Evolutionary conservation across 805 yeast genomes (phyloP).

Genomic region (Wickerhamomyces kurtzmanii): DNA sequence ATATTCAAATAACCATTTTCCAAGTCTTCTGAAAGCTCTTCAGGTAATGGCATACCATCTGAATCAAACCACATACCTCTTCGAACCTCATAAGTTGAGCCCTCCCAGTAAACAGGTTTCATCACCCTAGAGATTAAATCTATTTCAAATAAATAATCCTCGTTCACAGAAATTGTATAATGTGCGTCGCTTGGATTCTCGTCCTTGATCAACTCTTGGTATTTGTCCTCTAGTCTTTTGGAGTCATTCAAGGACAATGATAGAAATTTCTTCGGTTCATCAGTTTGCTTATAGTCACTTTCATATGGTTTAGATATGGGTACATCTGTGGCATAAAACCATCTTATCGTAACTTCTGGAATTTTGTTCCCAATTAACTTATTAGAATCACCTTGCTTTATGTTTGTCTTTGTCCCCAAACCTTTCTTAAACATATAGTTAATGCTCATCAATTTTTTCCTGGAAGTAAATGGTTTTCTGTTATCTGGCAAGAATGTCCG

Average conservation of each 20-base stretch:
- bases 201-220: constrained; percentile 12
- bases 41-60: constrained; percentile 45
- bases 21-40: constrained; percentile 39
- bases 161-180: constrained; percentile 52
- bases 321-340: constrained; percentile 82
- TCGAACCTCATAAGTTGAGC: constrained; percentile 74
- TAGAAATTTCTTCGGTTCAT: constrained; percentile 47
- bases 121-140: constrained; percentile 45
- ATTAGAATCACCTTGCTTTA: no score
- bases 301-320: constrained; percentile 63
- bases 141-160: constrained; percentile 72
- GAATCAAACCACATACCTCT: constrained; percentile 77
- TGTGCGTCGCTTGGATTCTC: not conserved
- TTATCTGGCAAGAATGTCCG: no score
- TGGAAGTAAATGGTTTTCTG: no score
- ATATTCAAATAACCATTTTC: constrained; percentile 43
- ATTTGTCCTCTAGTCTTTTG: constrained; percentile 44
- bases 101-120: constrained; percentile 78
- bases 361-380: no score
- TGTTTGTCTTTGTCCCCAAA: no score
- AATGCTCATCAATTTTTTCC: no score
- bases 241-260: constrained; percentile 64
- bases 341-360: no score
- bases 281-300: constrained; percentile 38
- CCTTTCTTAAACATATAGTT: no score